Base-by-base conservation (phyloP, 176 grass and related monocot genomes). In the Rhynchospora tenuis region DNA sequence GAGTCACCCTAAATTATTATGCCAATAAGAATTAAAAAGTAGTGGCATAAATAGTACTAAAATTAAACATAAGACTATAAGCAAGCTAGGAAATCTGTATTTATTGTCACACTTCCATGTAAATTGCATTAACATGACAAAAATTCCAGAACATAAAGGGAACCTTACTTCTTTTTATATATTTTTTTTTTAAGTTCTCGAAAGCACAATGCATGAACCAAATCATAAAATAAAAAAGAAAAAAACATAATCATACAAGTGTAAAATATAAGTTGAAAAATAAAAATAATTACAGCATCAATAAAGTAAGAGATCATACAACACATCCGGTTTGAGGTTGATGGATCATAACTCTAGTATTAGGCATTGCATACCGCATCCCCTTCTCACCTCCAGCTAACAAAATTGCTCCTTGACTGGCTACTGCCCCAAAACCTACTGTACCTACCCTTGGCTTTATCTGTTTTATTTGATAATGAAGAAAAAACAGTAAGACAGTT, bases 331-430 rank as follows among this genome's bases (percentile, higher is more conserved):
- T 94, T 89, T 94, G 91, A 81, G 93, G 91, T 86, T 99, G 96
- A 91, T 99, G 96, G 82, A 99, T 93, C 96, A 99, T 93, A 76
- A 99, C 87, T 89, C 96, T 89, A 33, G 93, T 57, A 90, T 99
- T 99, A 81, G 96, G 96, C 96, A 99, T 99, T 14, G 91, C 87
- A 86, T 98, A 98, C 17, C 93, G 89, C 92, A 98, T 95, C 61
- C 96, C 96, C 83, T 95, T 98, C 85, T 98, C 93, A 82, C 96
- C 96, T 16, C 93, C 96, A 42, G 96, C 93, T 82, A 95, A 90
- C 86, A 98, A 73, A 59, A 98, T 85, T 59, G 96, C 91, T 56
- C 86, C 93, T 87, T 95, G 92, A 83, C 96, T 95, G 64, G 92
- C 96, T 80, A 94, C 92, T 84, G 94, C 87, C 84, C 96, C 95